These are phyloP conservation scores for Bondarzewia mesenterica DNA, from an alignment of 1,284 basidiomycete species.

Conservation along the genomic window DNA sequence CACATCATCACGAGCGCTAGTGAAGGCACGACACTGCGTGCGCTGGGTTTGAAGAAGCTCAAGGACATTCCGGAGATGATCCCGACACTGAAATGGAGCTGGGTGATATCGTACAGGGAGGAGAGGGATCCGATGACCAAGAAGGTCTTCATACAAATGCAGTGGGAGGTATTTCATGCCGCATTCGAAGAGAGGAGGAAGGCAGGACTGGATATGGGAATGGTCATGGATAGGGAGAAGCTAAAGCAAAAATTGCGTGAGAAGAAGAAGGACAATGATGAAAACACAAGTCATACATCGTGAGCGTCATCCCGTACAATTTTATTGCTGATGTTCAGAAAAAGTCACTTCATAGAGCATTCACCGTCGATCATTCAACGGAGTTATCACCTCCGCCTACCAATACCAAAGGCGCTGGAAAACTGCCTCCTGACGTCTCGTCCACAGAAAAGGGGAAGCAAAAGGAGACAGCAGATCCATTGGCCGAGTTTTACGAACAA, in stretches of 20 bases:
- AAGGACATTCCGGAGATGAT: constrained; percentile 52
- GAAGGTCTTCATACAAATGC: constrained; percentile 15
- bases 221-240: too few species aligned
- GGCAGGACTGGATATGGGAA: too few species aligned
- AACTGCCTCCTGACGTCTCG: background rate
- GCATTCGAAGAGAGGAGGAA: constrained; percentile 30
- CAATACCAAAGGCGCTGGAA: background rate
- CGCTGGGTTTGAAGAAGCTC: constrained; percentile 36
- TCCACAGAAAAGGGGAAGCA: background rate
- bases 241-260: too few species aligned
- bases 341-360: background rate
- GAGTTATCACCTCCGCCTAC: background rate
- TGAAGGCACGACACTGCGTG: constrained; percentile 26
- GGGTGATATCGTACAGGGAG: constrained; percentile 30
- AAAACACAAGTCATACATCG: background rate
- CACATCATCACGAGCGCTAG: constrained; percentile 52
- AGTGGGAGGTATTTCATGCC: constrained; percentile 35
- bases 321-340: background rate
- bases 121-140: background rate
- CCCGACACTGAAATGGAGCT: constrained; percentile 54
- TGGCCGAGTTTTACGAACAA: background rate
- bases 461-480: background rate
- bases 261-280: background rate
- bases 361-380: background rate
- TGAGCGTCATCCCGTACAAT: background rate